These are phyloP conservation scores for Peziza echinospora DNA, from an alignment of 495 filamentous ascomycete genomes.

Conservation along the genomic window DNA sequence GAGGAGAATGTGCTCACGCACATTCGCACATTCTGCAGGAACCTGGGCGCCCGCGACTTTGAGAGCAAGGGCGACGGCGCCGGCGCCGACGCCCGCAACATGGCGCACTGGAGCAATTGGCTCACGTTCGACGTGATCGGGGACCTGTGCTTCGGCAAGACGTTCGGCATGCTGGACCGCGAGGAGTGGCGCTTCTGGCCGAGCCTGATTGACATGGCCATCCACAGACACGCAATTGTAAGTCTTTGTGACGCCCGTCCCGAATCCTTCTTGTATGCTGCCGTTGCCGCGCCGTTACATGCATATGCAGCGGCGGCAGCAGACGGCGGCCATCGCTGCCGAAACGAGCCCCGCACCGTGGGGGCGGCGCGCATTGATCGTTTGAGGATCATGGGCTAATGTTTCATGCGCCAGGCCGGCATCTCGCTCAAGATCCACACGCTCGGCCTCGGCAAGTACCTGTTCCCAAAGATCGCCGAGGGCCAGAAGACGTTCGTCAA, in stretches of 20 bases:
- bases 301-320: too few species aligned
- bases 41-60: neutral
- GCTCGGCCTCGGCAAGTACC: constrained; percentile 32
- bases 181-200: constrained; percentile 37
- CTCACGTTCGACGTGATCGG: constrained; percentile 51
- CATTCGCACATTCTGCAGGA: neutral
- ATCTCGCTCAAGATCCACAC: constrained; percentile 24
- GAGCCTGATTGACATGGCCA: constrained; percentile 32
- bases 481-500: constrained; percentile 33
- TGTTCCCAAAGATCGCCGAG: constrained; percentile 35
- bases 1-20: constrained; percentile 22
- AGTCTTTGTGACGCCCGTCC: constrained; percentile 8
- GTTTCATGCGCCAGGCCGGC: too few species aligned
- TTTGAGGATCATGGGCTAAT: too few species aligned
- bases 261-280: neutral
- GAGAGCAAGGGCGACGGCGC: neutral
- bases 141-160: constrained; percentile 45
- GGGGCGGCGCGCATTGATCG: too few species aligned
- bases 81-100: constrained; percentile 20
- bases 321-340: too few species aligned
- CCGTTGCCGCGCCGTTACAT: too few species aligned
- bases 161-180: constrained; percentile 43
- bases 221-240: constrained; percentile 34
- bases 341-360: too few species aligned
- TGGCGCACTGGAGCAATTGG: constrained; percentile 42